Percentiles rank a stretch among this genome's conserved stretches.
Evolutionary conservation across 2,329 filamentous ascomycete species (phyloP).

Genomic region (Chrysoporthe puriensis): DNA sequence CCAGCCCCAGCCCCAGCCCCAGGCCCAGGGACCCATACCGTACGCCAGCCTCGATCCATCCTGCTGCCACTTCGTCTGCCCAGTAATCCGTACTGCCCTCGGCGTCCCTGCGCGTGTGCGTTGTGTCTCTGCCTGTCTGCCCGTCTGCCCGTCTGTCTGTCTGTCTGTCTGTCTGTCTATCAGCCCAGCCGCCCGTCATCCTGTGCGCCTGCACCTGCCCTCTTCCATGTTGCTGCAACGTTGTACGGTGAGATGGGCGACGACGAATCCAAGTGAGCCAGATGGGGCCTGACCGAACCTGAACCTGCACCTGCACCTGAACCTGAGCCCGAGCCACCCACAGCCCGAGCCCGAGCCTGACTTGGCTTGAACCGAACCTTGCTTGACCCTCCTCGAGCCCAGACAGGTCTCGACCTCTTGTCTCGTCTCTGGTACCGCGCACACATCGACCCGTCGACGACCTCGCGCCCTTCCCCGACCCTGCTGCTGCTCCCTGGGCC

Average conservation of each 20-base stretch:
- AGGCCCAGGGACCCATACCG: not conserved
- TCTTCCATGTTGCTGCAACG: not conserved
- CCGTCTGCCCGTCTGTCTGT: not conserved
- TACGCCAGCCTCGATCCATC: not conserved
- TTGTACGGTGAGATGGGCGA: slow-evolving; percentile 7
- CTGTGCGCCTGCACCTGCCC: not conserved
- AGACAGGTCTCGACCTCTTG: slow-evolving; percentile 3
- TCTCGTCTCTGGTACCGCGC: not conserved
- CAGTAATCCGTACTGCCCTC: no score
- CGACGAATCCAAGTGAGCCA: slow-evolving; percentile 1
- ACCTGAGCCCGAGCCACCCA: no score
- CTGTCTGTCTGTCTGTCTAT: no score
- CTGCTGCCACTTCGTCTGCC: not conserved
- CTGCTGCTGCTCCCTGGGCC: not conserved
- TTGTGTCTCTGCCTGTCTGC: not conserved
- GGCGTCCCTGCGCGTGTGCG: no score
- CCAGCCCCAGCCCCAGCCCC: not conserved
- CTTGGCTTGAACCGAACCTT: no score
- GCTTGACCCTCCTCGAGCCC: slow-evolving; percentile 1
- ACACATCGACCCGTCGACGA: not conserved
- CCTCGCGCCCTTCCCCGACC: not conserved
- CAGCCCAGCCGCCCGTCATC: not conserved
- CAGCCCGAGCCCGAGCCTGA: no score
- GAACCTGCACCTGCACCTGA: not conserved
- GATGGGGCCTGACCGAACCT: not conserved